Evolutionary conservation across 306 rosid genomes (phyloP).

Genomic region (Alnus rubra): DNA sequence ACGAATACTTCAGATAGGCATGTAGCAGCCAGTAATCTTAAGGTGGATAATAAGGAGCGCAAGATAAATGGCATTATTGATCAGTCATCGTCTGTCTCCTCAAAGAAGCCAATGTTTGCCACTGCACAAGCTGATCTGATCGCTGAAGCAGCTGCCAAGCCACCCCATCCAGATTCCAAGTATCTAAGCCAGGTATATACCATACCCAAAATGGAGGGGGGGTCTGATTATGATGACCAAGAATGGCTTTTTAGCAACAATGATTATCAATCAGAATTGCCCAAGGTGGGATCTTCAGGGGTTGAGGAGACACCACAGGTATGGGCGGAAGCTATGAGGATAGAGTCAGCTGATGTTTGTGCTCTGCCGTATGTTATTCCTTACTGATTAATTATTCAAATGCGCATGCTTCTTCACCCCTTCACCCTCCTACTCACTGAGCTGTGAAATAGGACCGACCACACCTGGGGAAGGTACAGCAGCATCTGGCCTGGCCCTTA

Average conservation of each 20-base stretch:
- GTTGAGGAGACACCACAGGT: slow-evolving; percentile 52
- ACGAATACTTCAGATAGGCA: slow-evolving; percentile 44
- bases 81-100: slow-evolving; percentile 39
- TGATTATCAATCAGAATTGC: slow-evolving; percentile 41
- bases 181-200: slow-evolving; percentile 58
- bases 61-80: slow-evolving; percentile 65
- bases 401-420: slow-evolving; percentile 14
- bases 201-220: slow-evolving; percentile 63
- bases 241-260: slow-evolving; percentile 71
- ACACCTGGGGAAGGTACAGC: slow-evolving; percentile 24
- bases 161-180: slow-evolving; percentile 79
- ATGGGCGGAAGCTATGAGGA: slow-evolving; percentile 83
- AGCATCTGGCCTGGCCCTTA: slow-evolving; percentile 24
- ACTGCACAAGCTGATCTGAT: slow-evolving; percentile 36
- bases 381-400: slow-evolving; percentile 48
- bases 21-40: slow-evolving; percentile 37
- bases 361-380: slow-evolving; percentile 94
- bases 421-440: slow-evolving; percentile 29
- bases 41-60: slow-evolving; percentile 51
- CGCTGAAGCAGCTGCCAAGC: slow-evolving; percentile 43
- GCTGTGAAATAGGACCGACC: slow-evolving; percentile 30
- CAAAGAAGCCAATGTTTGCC: slow-evolving; percentile 37
- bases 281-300: slow-evolving; percentile 36
- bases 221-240: slow-evolving; percentile 55
- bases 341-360: slow-evolving; percentile 60